phyloP scores from a whole-genome alignment of 1,284 basidiomycete genomes.

The Cutaneotrichosporon dermatis region DNA sequence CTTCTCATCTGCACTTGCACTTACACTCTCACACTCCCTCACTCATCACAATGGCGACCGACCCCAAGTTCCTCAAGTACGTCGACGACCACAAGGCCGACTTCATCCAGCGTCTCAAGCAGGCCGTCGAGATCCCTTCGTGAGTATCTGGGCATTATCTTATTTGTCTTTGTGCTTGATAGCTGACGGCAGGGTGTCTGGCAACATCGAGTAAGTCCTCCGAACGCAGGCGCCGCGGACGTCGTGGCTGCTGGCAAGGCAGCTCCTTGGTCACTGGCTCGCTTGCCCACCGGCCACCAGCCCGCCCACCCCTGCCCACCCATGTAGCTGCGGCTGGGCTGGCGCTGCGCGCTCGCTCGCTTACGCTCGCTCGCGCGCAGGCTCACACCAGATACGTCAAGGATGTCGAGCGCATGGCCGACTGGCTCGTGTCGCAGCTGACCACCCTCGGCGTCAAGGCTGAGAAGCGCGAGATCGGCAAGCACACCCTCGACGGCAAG shows the following conservation, averaged over 20 bases:
- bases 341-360: too few species aligned
- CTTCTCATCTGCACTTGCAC: neutral
- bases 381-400: slow-evolving; percentile 54
- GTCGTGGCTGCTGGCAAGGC: too few species aligned
- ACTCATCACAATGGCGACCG: slow-evolving; percentile 44
- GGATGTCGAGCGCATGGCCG: slow-evolving; percentile 77
- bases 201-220: slow-evolving; percentile 46
- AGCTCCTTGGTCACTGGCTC: too few species aligned
- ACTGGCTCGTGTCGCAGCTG: slow-evolving; percentile 71
- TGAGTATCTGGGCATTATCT: slow-evolving; percentile 39
- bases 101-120: slow-evolving; percentile 71
- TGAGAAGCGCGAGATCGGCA: slow-evolving; percentile 69
- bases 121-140: slow-evolving; percentile 88
- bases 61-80: slow-evolving; percentile 56
- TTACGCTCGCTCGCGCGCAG: too few species aligned
- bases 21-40: too few species aligned
- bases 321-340: too few species aligned
- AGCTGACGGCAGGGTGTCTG: slow-evolving; percentile 44
- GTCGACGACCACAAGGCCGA: slow-evolving; percentile 66
- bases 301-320: too few species aligned
- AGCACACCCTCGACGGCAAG: slow-evolving; percentile 72
- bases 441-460: slow-evolving; percentile 70
- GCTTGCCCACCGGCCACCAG: too few species aligned
- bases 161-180: too few species aligned
- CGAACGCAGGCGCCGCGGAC: too few species aligned